These are phyloP conservation scores for Metroxylon sagu DNA, from an alignment of 176 grass and related monocot genomes.

Conservation along the genomic window DNA sequence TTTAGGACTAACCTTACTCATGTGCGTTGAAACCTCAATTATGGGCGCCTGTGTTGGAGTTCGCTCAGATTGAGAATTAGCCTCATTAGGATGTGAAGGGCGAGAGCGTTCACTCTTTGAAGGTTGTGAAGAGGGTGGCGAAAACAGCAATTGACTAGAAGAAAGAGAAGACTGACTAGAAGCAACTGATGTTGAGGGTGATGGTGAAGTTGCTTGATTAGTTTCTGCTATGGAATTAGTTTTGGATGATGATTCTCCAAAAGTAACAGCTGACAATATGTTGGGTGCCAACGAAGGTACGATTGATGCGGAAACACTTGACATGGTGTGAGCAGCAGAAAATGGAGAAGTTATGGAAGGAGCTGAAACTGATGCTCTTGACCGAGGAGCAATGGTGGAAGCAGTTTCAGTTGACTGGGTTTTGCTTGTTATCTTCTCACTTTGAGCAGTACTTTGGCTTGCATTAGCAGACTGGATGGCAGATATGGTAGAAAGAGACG, in stretches of 20 bases:
- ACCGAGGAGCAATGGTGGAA: conserved; percentile 19
- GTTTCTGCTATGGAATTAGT: conserved; percentile 4
- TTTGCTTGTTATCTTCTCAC: conserved; percentile 10
- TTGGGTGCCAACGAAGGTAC: conserved; percentile 13
- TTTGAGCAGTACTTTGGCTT: conserved; percentile 26
- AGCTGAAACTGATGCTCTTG: conserved; percentile 16
- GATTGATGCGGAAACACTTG: conserved; percentile 17
- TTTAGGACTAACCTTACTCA: conserved; percentile 30
- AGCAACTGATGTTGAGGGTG: neutral
- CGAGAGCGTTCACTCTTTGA: neutral
- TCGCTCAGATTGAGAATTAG: conserved; percentile 18
- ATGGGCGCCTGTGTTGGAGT: conserved; percentile 23
- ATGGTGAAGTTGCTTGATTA: neutral
- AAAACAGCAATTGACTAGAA: conserved; percentile 2
- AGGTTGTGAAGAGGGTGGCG: conserved; percentile 5
- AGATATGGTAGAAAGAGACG: conserved; percentile 33
- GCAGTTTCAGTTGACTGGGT: conserved; percentile 23
- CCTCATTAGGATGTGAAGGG: neutral
- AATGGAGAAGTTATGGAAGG: conserved; percentile 5
- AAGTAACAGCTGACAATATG: neutral
- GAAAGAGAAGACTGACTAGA: conserved; percentile 10
- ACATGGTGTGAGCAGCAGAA: too few relatives aligned
- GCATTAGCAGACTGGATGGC: conserved; percentile 10
- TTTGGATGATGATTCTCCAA: conserved; percentile 16
- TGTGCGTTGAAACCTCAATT: conserved; percentile 21